Evolutionary conservation across 2,329 filamentous ascomycete species (phyloP).

Genomic region (Colletotrichum lindemuthianum): DNA sequence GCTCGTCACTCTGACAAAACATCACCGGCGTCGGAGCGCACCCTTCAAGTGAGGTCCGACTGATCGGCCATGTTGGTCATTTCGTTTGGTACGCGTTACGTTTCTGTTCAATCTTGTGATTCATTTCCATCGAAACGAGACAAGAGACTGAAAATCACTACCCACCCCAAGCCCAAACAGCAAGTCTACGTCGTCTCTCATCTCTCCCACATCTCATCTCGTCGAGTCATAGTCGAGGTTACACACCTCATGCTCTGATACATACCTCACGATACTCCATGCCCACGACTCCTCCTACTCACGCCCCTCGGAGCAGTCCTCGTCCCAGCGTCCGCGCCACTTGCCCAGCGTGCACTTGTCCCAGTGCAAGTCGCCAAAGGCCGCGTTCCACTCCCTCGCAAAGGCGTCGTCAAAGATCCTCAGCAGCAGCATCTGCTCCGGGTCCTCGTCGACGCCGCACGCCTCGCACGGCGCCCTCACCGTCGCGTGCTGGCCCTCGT

Average conservation of each 20-base stretch:
- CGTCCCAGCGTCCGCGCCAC: constrained; percentile 16
- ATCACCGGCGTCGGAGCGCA: constrained; percentile 7
- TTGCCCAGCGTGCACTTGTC: constrained; percentile 14
- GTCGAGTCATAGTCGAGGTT: too few species aligned
- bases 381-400: constrained; percentile 10
- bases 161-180: too few species aligned
- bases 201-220: too few species aligned
- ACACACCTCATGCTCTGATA: too few species aligned
- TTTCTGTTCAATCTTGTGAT: not conserved
- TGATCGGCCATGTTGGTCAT: constrained; percentile 6
- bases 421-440: constrained; percentile 20
- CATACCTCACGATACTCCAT: too few species aligned
- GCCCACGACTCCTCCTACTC: too few species aligned
- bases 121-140: too few species aligned
- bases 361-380: constrained; percentile 12
- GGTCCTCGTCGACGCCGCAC: constrained; percentile 20
- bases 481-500: not conserved
- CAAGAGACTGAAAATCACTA: too few species aligned
- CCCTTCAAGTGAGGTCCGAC: not conserved
- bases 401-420: constrained; percentile 16
- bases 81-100: not conserved
- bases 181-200: too few species aligned
- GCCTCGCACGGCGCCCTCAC: constrained; percentile 16
- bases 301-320: not conserved
- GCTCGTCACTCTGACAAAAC: not conserved